phyloP scores from a whole-genome alignment of 2,329 filamentous ascomycete species.

The Talaromyces marneffei region DNA sequence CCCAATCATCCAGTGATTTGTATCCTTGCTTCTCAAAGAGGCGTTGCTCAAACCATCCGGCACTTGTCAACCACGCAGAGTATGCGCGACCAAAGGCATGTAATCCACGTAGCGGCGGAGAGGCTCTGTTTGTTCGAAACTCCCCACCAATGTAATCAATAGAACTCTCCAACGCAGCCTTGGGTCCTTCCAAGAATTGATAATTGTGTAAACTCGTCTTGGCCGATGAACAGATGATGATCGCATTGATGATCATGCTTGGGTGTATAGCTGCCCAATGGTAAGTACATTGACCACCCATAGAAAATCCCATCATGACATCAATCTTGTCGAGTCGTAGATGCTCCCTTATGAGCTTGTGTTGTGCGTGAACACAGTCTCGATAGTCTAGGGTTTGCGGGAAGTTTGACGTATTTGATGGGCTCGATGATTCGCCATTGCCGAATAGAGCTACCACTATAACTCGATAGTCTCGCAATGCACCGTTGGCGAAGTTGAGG shows the following conservation, averaged over 20 bases:
- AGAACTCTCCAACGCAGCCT: slow-evolving; percentile 37
- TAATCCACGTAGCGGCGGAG: slow-evolving; percentile 28
- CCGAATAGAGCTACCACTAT: slow-evolving; percentile 45
- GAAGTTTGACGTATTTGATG: slow-evolving; percentile 42
- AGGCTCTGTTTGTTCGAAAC: slow-evolving; percentile 23
- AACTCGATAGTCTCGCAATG: slow-evolving; percentile 39
- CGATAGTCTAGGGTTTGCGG: slow-evolving; percentile 36
- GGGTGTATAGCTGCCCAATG: slow-evolving; percentile 45
- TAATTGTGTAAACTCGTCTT: slow-evolving; percentile 45
- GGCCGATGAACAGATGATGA: slow-evolving; percentile 44
- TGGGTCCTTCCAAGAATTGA: slow-evolving; percentile 45
- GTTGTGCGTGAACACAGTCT: slow-evolving; percentile 43
- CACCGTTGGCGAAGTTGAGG: slow-evolving; percentile 42
- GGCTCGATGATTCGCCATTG: slow-evolving; percentile 45
- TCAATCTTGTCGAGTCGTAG: slow-evolving; percentile 33
- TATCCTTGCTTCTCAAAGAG: slow-evolving; percentile 36
- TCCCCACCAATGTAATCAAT: slow-evolving; percentile 36
- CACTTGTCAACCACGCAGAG: slow-evolving; percentile 44
- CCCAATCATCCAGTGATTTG: slow-evolving; percentile 35
- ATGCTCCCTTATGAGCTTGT: slow-evolving; percentile 34
- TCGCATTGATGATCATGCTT: slow-evolving; percentile 33
- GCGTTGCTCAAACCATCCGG: slow-evolving; percentile 42
- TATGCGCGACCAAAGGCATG: slow-evolving; percentile 44
- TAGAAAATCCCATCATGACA: slow-evolving; percentile 45
- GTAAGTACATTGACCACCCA: slow-evolving; percentile 47